Evolutionary conservation across 1,139 yeast genomes (phyloP).

Genomic region (Candida glucosophila): DNA sequence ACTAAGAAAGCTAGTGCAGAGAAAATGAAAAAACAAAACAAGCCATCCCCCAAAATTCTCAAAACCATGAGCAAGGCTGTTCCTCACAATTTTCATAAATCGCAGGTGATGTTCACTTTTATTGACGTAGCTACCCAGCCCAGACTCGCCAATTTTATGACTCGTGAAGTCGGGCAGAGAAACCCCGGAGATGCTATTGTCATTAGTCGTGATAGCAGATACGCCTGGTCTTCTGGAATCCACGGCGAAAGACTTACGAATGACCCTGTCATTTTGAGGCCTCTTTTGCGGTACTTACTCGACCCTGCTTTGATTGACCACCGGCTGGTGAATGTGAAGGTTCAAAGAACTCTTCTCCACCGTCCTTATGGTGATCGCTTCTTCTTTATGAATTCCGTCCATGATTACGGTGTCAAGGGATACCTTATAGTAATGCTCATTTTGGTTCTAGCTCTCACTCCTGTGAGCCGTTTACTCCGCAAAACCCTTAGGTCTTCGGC

Average conservation of each 20-base stretch:
- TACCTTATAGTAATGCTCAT: slow-evolving; percentile 20
- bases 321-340: slow-evolving; percentile 2
- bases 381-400: slow-evolving; percentile 36
- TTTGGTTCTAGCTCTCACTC: neutral
- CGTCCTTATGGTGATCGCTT: slow-evolving; percentile 35
- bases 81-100: slow-evolving; percentile 33
- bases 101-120: slow-evolving; percentile 41
- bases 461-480: no score
- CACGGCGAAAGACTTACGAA: slow-evolving; percentile 20
- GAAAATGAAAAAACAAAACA: slow-evolving; percentile 33
- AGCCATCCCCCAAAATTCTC: slow-evolving; percentile 32
- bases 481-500: no score
- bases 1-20: slow-evolving; percentile 35
- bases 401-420: slow-evolving; percentile 36
- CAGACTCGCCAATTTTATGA: neutral
- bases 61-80: slow-evolving; percentile 42
- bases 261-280: slow-evolving; percentile 20
- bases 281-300: slow-evolving; percentile 23
- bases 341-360: slow-evolving; percentile 22
- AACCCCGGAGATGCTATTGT: slow-evolving; percentile 36
- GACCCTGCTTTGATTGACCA: slow-evolving; percentile 16
- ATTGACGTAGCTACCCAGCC: slow-evolving; percentile 35
- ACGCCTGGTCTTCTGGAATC: slow-evolving; percentile 26
- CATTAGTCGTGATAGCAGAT: slow-evolving; percentile 21
- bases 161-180: slow-evolving; percentile 20